Evolutionary conservation across 129 eudicot genomes (phyloP).

Genomic region (Flaveria robusta): DNA sequence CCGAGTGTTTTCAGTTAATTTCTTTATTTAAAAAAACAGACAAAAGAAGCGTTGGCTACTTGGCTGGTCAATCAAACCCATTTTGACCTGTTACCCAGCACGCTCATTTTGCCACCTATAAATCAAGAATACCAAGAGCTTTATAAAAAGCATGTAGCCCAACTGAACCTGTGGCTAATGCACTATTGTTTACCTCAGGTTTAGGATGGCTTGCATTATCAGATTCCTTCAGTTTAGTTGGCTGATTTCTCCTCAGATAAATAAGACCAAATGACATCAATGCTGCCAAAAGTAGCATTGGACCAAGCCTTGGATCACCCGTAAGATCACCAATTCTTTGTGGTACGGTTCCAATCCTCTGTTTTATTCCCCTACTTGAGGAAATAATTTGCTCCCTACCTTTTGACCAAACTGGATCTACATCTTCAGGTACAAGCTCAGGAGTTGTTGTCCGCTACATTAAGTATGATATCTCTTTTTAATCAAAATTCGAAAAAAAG

Average conservation of each 20-base stretch:
- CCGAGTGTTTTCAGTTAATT: too few relatives aligned
- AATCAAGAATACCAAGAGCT: conserved; percentile 9
- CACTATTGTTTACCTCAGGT: conserved; percentile 36
- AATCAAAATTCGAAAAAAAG: conserved; percentile 1
- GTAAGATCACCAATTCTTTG: conserved; percentile 36
- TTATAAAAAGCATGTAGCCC: not conserved
- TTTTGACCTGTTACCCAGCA: conserved; percentile 5
- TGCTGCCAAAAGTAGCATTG: conserved; percentile 81
- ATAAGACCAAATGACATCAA: conserved; percentile 70
- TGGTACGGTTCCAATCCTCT: conserved; percentile 39
- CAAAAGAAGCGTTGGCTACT: not conserved
- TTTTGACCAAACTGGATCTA: conserved; percentile 63
- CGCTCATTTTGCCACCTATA: conserved; percentile 1
- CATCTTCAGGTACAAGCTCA: conserved; percentile 81
- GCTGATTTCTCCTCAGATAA: conserved; percentile 67
- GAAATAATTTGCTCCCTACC: conserved; percentile 54
- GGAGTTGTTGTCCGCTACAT: conserved; percentile 81
- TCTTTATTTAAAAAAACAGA: not conserved
- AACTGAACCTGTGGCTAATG: not conserved
- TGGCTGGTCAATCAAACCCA: not conserved
- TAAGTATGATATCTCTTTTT: not conserved
- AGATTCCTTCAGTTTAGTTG: conserved; percentile 38
- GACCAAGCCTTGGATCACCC: conserved; percentile 87
- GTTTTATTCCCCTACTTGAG: conserved; percentile 54
- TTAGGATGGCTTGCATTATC: conserved; percentile 38